Evolutionary conservation across 2,329 filamentous ascomycete genomes (phyloP), one percentile per base, ranked within the genome.

Genomic region (Monascus ruber): DNA sequence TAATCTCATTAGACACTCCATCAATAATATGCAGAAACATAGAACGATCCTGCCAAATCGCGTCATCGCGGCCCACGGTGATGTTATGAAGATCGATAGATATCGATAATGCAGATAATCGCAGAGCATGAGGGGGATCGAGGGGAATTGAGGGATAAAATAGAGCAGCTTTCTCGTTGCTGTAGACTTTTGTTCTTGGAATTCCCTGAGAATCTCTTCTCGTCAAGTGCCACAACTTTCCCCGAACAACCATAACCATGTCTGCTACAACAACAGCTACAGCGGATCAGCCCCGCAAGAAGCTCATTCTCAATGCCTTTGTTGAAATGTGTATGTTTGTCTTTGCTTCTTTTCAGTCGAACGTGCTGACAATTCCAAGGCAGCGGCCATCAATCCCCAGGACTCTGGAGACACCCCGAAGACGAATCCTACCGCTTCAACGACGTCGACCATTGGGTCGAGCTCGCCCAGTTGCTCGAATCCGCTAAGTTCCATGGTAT

Each of bases 351-450:
- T 17, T 3, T 9, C 4, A 6, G 8, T 4, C n/a, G 17, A 5
- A 4, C 10, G 32, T 5, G 6, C n/a, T 35, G 26, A 36, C 33
- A 26, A 28, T 2, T 2, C 17, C 32, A 48, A 68, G 64, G 68
- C 38, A 68, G 66, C 29, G 68, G 70, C 4, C 71, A 74, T 49
- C 66, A 73, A 45, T 73, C 71, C 3, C 73, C 74, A 5, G 74
- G 74, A 1, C 62, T 77, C 4, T 79, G 78, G 79, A 67, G 71
- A 29, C 79, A 83, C 48, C 80, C 79, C 1, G 65, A 75, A 10
- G 79, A 84, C 46, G 63, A 74, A 46, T 81, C 78, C 1, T 69
- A 70, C 47, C 60, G 72, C 11, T 83, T 83, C 56, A 76, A 76
- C 44, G 66, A 72, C 25, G 62, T 79, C 28, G 62, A 73, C 5